A percentile compares a stretch with the other conserved stretches of the same genome.
Evolutionary conservation across 768 basidiomycete species (phyloP).

Genomic region (Austroboletus festivus): DNA sequence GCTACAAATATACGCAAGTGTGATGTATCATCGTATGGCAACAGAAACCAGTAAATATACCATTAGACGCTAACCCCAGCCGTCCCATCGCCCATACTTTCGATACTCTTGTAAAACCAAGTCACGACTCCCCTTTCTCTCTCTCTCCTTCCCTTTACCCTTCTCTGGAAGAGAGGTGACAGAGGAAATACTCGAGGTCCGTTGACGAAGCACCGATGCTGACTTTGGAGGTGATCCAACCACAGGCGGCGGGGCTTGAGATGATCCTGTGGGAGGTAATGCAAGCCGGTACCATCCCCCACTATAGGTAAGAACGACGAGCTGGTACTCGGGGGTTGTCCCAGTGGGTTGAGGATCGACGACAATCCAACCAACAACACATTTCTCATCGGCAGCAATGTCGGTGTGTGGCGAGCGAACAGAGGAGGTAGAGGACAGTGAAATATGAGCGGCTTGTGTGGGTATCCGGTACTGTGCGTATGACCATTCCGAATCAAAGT

Average conservation of each 20-base stretch:
- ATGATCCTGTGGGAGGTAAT: constrained; percentile 43
- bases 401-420: constrained; percentile 54
- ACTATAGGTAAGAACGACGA: constrained; percentile 81
- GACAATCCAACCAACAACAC: constrained; percentile 83
- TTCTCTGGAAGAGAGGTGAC: constrained; percentile 42
- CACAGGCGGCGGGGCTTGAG: constrained; percentile 15
- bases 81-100: constrained; percentile 86
- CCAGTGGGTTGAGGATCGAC: constrained; percentile 38
- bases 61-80: constrained; percentile 56
- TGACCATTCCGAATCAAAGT: constrained; percentile 96
- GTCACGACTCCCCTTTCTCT: constrained; percentile 56
- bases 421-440: constrained; percentile 64
- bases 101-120: constrained; percentile 75
- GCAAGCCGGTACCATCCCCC: constrained; percentile 92
- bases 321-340: constrained; percentile 56
- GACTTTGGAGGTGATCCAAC: constrained; percentile 45
- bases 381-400: constrained; percentile 77
- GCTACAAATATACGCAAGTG: background rate
- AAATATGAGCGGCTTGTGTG: constrained; percentile 77
- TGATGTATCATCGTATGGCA: background rate
- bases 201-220: constrained; percentile 38
- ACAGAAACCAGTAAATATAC: background rate
- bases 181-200: constrained; percentile 58
- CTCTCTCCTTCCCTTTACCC: constrained; percentile 56
- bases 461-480: constrained; percentile 92